Percentiles rank a stretch among this genome's conserved stretches.
Conservation (phyloP, 441 rosid genomes). For the Aleurites moluccanus region DNA sequence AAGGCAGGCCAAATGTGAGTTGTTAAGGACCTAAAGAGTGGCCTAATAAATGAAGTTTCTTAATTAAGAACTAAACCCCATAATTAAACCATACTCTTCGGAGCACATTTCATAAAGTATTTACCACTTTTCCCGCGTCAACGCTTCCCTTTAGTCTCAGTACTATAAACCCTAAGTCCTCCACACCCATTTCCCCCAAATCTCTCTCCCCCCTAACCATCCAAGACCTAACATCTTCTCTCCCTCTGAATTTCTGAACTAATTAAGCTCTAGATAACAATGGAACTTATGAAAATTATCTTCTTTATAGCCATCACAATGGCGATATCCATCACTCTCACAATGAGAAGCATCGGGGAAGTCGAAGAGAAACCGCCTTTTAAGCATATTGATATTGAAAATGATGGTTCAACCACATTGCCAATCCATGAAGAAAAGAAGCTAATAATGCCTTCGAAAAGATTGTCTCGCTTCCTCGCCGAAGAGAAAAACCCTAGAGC, state of each 20-base stretch:
- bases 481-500: slow-evolving; percentile 55
- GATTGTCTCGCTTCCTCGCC: slow-evolving; percentile 57
- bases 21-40: not conserved
- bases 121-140: slow-evolving; percentile 60
- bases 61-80: slow-evolving; percentile 20
- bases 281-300: slow-evolving; percentile 47
- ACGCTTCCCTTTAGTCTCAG: slow-evolving; percentile 30
- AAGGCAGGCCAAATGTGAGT: not conserved
- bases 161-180: slow-evolving; percentile 42
- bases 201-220: slow-evolving; percentile 11
- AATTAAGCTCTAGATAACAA: slow-evolving; percentile 3
- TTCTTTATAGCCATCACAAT: slow-evolving; percentile 51
- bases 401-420: not conserved
- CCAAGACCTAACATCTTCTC: not conserved
- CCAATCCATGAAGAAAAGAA: not conserved
- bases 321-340: slow-evolving; percentile 46
- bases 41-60: not conserved
- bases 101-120: slow-evolving; percentile 31
- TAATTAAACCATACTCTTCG: slow-evolving; percentile 40
- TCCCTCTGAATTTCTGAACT: not conserved
- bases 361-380: slow-evolving; percentile 22
- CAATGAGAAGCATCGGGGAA: slow-evolving; percentile 28
- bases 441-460: slow-evolving; percentile 32
- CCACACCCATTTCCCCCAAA: slow-evolving; percentile 16
- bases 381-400: not conserved